Evolutionary conservation across 1,284 basidiomycete genomes (phyloP), one percentile per base, ranked within the genome.

Genomic region (Irpex sp.): DNA sequence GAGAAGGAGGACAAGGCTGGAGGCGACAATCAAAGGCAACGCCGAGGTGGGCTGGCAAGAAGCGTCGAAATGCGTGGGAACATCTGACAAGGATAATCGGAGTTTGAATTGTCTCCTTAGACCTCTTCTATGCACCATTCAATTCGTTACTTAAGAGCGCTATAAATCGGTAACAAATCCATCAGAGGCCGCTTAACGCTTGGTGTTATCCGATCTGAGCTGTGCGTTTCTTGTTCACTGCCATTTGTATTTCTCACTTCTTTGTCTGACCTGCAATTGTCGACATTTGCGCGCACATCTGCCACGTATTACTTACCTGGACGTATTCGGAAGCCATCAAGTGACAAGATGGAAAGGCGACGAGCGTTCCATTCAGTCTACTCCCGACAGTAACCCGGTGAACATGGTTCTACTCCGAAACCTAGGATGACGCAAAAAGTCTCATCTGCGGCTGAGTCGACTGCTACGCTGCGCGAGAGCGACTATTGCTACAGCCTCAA

Each of bases 21-120:
- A 57, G 56, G 55, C 49, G 62, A 63, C 62, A 61, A 63, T 57
- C 60, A 63, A 56, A 58, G 59, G 56, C 58, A 60, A 60, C 51
- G 52, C 39, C 58, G 52, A 54, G 39, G 58, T 56, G 58, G 58
- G 58, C 62, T 63, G 62, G 59, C 62, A 61, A 57, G 62, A 55
- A 28, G 18, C 60, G 62, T 56, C 23, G 52, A 52, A 54, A 54
- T 58, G 59, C 59, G 62, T 63, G 62, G 59, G 62, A 63, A 63
- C 47, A 48, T 60, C 52, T 23, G 57, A 58, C 56, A 61, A 56
- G 37, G 28, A n/a, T 47, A 37, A 35, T 59, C 62, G 62, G 58
- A 60, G 58, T 63, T 60, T 59, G 12, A 63, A 49, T 37, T n/a
- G 14, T 35, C 35, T 28, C 14, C 33, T 35, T 54, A 54, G 28